These are phyloP conservation scores for Aschersonia sp. DNA, from an alignment of 2,329 filamentous ascomycete genomes.

Conservation along the genomic window DNA sequence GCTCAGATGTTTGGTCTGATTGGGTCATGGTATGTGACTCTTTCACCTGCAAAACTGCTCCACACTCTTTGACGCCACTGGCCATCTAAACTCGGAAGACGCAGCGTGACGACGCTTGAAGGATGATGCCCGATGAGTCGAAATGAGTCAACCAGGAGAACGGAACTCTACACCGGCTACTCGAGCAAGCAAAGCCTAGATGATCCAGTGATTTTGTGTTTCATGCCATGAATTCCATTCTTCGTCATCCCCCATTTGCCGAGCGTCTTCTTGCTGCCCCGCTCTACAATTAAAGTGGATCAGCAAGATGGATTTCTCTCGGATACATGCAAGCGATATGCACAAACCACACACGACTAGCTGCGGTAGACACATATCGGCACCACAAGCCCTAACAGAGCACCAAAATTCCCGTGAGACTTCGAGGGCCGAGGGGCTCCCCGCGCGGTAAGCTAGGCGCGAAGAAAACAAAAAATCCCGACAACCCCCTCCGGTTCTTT, in stretches of 20 bases:
- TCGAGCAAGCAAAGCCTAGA: too few relatives aligned
- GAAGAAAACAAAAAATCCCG: too few relatives aligned
- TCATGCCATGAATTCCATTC: too few relatives aligned
- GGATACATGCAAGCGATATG: constrained; percentile 13
- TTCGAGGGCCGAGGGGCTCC: too few relatives aligned
- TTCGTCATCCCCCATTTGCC: too few relatives aligned
- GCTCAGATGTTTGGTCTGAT: constrained; percentile 2
- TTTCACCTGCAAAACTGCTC: background rate
- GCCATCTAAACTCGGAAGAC: background rate
- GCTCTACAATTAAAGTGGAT: constrained; percentile 8
- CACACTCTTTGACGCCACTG: constrained; percentile 2
- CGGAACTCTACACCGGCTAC: too few relatives aligned
- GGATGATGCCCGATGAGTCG: constrained; percentile 1
- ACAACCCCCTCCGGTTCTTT: too few relatives aligned
- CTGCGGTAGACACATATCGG: constrained; percentile 12
- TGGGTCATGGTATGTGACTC: constrained; percentile 5
- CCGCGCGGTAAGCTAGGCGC: too few relatives aligned
- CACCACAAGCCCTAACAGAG: constrained; percentile 24
- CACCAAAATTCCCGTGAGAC: constrained; percentile 17
- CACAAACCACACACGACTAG: constrained; percentile 10
- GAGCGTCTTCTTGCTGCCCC: constrained; percentile 9
- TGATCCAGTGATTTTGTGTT: too few relatives aligned
- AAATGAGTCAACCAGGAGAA: background rate
- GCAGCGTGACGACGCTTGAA: background rate
- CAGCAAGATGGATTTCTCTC: constrained; percentile 9